Base-by-base conservation (phyloP, 495 filamentous ascomycete species). In the Penicillium paxilli region DNA sequence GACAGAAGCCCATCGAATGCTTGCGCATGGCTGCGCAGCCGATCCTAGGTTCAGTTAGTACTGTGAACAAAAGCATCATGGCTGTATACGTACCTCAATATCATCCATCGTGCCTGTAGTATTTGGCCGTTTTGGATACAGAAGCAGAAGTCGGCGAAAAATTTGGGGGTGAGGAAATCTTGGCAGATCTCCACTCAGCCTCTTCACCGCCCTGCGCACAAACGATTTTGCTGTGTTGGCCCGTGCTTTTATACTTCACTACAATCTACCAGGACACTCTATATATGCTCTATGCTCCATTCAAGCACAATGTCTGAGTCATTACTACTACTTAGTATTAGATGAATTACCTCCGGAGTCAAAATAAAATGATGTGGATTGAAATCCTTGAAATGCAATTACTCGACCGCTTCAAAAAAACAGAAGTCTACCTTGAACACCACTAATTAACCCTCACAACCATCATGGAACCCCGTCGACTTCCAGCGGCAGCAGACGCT, bases 1-100 rank as follows among this genome's bases (percentile, higher is more conserved):
- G 92, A 93, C 55, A 98, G 80, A 16, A 98, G 73, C 50, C 92
- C 91, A 67, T 96, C 88, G 65, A 98, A 97, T 55, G 92, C 86
- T 70, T 88, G 80, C 26, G 90, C 85, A 66, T 96, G 89, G 71
- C 84, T 87, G 68, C 84, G 87, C 59, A 98, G 80, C 59, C 91
- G 90, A 63, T 92, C 90, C 94, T 77, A 57, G 28, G 32, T 35
- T 5, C 10, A 55, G 57, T 67, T 51, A 67, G 51, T 32, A 45
- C 35, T 16, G 28, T 21, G 16, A 8, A 1, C 6, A 21, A 21
- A 28, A 20, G 17, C 23, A 32, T 52, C 7, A 12, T 28, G 33
- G 38, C 33, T 14, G 6, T 16, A 55, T 49, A 70, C 73, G 64
- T 65, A 78, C 75, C 73, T 76, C 72, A 58, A 78, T 72, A 58